Percentiles rank a stretch among this genome's conserved stretches.
Conservation (phyloP, 495 filamentous ascomycete genomes). For the Echria macrotheca region DNA sequence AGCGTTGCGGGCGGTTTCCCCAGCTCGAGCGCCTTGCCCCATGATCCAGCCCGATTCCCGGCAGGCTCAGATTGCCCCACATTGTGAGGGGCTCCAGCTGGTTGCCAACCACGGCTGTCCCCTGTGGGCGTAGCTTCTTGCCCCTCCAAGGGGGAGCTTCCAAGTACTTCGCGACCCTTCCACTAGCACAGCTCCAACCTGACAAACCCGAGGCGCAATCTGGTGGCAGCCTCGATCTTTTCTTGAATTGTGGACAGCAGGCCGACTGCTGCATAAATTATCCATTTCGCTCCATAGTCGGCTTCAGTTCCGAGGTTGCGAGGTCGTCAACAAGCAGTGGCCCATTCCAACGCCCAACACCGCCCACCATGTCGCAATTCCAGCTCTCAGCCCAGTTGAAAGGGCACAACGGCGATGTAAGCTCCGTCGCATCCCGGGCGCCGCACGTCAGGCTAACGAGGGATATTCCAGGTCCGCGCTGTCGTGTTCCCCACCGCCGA, state of each 20-base stretch:
- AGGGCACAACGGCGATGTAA: constrained; percentile 80
- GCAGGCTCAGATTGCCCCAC: no score
- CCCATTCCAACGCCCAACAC: no score
- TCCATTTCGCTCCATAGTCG: background rate
- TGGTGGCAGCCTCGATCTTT: background rate
- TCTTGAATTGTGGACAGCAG: no score
- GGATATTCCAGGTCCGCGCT: constrained; percentile 65
- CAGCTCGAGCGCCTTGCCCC: constrained; percentile 1
- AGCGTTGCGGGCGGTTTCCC: background rate
- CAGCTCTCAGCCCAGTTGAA: constrained; percentile 77
- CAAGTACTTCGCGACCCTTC: constrained; percentile 16
- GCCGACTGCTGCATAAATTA: no score
- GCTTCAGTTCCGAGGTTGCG: background rate
- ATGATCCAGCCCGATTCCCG: no score
- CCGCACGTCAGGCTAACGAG: constrained; percentile 12
- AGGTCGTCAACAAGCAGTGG: background rate
- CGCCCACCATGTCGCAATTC: constrained; percentile 48
- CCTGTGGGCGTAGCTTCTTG: no score
- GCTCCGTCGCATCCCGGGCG: constrained; percentile 28
- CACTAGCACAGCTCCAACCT: constrained; percentile 2
- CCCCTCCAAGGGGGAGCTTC: constrained; percentile 14
- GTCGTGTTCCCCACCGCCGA: constrained; percentile 74
- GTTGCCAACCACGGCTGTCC: no score
- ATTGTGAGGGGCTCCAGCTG: no score
- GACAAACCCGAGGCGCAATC: constrained; percentile 13